Evolutionary conservation across 2,329 filamentous ascomycete species (phyloP).

Genomic region (Botrytis fabae): DNA sequence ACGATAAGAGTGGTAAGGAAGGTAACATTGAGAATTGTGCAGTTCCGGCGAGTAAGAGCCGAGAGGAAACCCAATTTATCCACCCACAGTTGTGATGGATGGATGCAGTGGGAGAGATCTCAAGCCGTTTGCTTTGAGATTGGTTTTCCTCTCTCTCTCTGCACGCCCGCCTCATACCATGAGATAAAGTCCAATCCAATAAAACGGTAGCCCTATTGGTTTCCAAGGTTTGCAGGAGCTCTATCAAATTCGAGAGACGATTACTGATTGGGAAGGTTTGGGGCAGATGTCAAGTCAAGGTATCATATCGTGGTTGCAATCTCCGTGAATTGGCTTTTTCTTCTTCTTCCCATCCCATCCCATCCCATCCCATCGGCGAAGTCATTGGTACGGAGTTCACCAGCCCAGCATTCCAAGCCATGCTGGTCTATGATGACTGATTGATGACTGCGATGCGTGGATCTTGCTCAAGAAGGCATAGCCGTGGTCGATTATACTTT

Average conservation of each 20-base stretch:
- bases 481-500: neutral
- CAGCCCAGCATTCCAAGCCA: neutral
- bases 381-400: neutral
- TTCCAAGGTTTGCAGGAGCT: no score
- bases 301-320: neutral
- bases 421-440: neutral
- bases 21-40: constrained; percentile 1
- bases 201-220: neutral
- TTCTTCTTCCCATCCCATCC: neutral
- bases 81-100: constrained; percentile 8
- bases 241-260: neutral
- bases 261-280: neutral
- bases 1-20: neutral
- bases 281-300: neutral
- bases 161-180: neutral
- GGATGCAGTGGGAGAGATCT: constrained; percentile 6
- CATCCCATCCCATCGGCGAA: neutral
- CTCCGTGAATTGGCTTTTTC: constrained; percentile 4
- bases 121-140: neutral
- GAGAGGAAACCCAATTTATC: neutral
- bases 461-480: neutral
- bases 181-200: no score
- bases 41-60: neutral
- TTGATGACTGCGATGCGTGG: neutral
- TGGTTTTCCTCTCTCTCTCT: neutral